These are phyloP conservation scores for Carpinus viminea DNA, from an alignment of 306 rosid genomes.

Conservation along the genomic window DNA sequence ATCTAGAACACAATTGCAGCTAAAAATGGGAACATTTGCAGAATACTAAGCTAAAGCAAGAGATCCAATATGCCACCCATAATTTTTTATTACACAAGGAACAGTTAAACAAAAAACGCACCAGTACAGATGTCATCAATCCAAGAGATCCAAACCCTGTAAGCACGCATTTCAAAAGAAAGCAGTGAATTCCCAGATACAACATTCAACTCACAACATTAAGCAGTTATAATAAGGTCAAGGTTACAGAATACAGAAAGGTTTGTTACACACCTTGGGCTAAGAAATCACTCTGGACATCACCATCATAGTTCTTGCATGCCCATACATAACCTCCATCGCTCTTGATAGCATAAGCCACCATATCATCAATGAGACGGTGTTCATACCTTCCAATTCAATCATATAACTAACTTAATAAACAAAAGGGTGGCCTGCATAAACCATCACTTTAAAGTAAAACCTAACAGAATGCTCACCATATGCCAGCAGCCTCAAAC, in stretches of 20 bases:
- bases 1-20: background rate
- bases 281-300: conserved; percentile 96
- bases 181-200: background rate
- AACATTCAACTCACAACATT: conserved; percentile 1
- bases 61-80: background rate
- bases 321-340: conserved; percentile 99
- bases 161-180: conserved; percentile 23
- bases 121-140: conserved; percentile 99
- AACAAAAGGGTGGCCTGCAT: conserved; percentile 5
- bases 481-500: conserved; percentile 93
- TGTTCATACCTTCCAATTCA: conserved; percentile 85
- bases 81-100: background rate
- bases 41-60: background rate
- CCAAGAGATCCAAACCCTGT: conserved; percentile 97
- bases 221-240: background rate
- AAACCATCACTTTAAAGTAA: background rate
- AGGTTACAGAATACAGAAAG: background rate
- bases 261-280: conserved; percentile 81
- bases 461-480: conserved; percentile 51
- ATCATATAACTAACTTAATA: conserved; percentile 16
- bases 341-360: conserved; percentile 94
- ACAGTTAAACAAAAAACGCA: conserved; percentile 34
- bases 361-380: conserved; percentile 99
- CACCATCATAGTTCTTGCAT: conserved; percentile 99
- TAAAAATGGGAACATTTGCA: background rate